phyloP scores from a whole-genome alignment of 805 yeast species.

The Kluyveromyces aestuarii region DNA sequence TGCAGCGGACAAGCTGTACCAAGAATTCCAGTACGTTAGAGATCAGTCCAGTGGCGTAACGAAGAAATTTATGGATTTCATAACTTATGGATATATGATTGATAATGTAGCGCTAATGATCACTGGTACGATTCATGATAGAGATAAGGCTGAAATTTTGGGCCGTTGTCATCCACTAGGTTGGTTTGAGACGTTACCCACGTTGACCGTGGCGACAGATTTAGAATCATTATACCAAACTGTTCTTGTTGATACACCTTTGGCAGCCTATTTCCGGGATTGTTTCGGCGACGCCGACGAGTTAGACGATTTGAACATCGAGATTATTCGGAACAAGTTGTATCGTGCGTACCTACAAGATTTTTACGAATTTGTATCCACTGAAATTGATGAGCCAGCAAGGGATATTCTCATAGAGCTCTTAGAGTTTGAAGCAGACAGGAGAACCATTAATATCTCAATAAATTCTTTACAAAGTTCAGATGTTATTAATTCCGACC shows the following conservation, averaged over 20 bases:
- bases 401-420: conserved; percentile 70
- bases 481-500: conserved; percentile 48
- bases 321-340: conserved; percentile 82
- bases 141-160: conserved; percentile 82
- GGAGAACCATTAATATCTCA: conserved; percentile 85
- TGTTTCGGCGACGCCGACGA: conserved; percentile 80
- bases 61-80: conserved; percentile 78
- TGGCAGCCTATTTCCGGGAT: conserved; percentile 92
- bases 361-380: conserved; percentile 56
- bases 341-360: conserved; percentile 92
- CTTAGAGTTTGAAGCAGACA: conserved; percentile 87
- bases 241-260: conserved; percentile 91
- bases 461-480: conserved; percentile 62
- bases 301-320: conserved; percentile 91
- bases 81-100: conserved; percentile 96
- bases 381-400: conserved; percentile 64
- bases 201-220: conserved; percentile 89
- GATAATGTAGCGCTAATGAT: conserved; percentile 94
- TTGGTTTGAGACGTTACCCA: conserved; percentile 96
- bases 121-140: conserved; percentile 92
- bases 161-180: conserved; percentile 94
- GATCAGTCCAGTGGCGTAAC: conserved; percentile 77
- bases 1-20: conserved; percentile 63
- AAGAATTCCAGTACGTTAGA: conserved; percentile 77
- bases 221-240: conserved; percentile 87